A percentile compares a stretch with the other conserved stretches of the same genome.
Conservation (phyloP, 2,329 filamentous ascomycete genomes). For the Paecilomyces sp. region DNA sequence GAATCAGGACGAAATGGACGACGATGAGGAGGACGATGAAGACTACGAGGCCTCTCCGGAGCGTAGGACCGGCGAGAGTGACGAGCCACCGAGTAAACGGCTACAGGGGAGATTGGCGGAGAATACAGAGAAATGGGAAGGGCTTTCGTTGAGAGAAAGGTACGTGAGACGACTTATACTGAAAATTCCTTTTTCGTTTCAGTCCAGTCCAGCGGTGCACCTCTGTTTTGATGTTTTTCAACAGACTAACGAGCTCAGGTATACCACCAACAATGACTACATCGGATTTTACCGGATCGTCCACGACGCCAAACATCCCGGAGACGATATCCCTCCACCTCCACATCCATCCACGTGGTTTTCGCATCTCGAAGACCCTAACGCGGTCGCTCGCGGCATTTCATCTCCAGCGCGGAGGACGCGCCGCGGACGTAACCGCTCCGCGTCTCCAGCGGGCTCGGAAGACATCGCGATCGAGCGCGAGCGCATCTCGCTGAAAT, state of each 20-base stretch:
- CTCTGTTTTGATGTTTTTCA: background rate
- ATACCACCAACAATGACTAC: conserved; percentile 55
- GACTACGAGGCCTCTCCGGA: conserved; percentile 33
- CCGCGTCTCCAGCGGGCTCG: conserved; percentile 20
- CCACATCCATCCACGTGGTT: conserved; percentile 59
- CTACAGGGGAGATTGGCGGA: conserved; percentile 29
- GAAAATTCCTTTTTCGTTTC: conserved; percentile 7
- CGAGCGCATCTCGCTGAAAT: conserved; percentile 40
- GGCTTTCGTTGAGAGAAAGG: conserved; percentile 34
- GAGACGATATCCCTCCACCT: conserved; percentile 46
- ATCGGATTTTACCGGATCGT: conserved; percentile 54
- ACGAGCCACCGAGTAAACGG: conserved; percentile 26
- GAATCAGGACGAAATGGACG: conserved; percentile 14
- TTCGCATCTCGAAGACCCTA: conserved; percentile 36
- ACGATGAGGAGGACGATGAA: conserved; percentile 27
- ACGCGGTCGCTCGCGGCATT: conserved; percentile 23
- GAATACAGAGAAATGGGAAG: conserved; percentile 26
- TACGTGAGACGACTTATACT: conserved; percentile 14
- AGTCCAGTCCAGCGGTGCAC: background rate
- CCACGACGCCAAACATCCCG: conserved; percentile 52
- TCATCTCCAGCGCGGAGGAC: conserved; percentile 26
- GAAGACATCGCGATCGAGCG: conserved; percentile 41
- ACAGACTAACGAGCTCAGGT: conserved; percentile 26
- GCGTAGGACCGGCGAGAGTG: conserved; percentile 30
- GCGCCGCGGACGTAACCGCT: conserved; percentile 8